Base-by-base conservation (phyloP, 441 rosid species). In the Populus hybrid region DNA sequence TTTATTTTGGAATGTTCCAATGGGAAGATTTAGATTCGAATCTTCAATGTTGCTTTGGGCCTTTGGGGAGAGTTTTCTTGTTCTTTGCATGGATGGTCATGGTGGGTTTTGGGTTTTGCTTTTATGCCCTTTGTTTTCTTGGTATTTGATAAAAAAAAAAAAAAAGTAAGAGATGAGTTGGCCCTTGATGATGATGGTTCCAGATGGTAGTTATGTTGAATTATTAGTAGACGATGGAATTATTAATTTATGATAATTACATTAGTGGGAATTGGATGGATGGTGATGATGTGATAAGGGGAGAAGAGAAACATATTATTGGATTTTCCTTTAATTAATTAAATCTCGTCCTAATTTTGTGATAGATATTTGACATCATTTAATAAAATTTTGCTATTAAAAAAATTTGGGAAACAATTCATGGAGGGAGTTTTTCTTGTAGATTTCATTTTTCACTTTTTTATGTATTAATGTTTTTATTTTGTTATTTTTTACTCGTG, bases 21-120 rank as follows among this genome's bases (percentile, higher is more conserved):
- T 34, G 30, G 10, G 59, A 79, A 86, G 95, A 90, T 91, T 88
- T 95, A 92, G 80, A 91, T 93, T 92, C 90, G 70, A 76, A 30
- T 5, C 63, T 2, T 4, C n/a, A 28, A 28, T 28, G 30, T 28
- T 28, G 30, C n/a, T n/a, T n/a, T n/a, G n/a, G n/a, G n/a, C n/a
- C 30, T 28, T 3, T 28, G 30, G 30, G 30, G 30, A 28, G 4
- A 28, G 30, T 28, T 28, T 28, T 28, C 30, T 28, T 28, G 30
- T 61, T 73, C 30, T 3, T 35, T 21, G 9, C 8, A 2, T 50
- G 42, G 20, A 61, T 66, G 16, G 9, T n/a, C 5, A 35, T 36
- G 21, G 7, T 8, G 8, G 30, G 6, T 34, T 53, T 68, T 4
- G 20, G 11, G 18, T n/a, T 72, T 26, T 78, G 65, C 57, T 72